Conservation (phyloP, 2,329 filamentous ascomycete species). For the Botrytis medusae region DNA sequence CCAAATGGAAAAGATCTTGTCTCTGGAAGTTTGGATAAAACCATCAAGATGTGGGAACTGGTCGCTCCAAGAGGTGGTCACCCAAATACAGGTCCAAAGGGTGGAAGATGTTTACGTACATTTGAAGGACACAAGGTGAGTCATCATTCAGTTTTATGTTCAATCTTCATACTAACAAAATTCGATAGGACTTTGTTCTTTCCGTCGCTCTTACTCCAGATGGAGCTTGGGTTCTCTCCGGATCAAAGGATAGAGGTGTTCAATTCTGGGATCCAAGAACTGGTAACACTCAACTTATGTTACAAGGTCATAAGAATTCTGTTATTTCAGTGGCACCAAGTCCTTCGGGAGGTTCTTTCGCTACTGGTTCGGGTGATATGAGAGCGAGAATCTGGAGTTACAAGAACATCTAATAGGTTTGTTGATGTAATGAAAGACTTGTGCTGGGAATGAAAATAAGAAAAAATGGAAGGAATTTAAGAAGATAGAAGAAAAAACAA, state of each 20-base stretch:
- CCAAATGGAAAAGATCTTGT: constrained; percentile 91
- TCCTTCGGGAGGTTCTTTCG: constrained; percentile 79
- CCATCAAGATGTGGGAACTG: constrained; percentile 99
- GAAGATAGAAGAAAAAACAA: not conserved
- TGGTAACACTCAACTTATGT: constrained; percentile 93
- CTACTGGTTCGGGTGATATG: constrained; percentile 96
- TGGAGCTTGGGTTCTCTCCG: constrained; percentile 92
- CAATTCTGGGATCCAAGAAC: constrained; percentile 98
- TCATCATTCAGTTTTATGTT: constrained; percentile 23
- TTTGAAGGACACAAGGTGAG: constrained; percentile 93
- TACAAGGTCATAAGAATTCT: constrained; percentile 98
- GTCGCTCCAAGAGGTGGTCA: constrained; percentile 67
- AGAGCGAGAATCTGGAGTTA: constrained; percentile 97
- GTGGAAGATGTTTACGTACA: constrained; percentile 91
- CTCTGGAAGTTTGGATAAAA: constrained; percentile 93
- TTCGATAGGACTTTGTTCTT: constrained; percentile 82
- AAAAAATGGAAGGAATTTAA: not conserved
- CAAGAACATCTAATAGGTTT: constrained; percentile 41
- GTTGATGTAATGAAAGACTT: not conserved
- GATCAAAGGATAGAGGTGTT: constrained; percentile 94
- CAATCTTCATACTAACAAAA: constrained; percentile 26
- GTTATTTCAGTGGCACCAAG: constrained; percentile 97
- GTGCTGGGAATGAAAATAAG: not conserved
- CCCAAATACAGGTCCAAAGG: constrained; percentile 68
- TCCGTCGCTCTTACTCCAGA: constrained; percentile 94